Evolutionary conservation across 306 rosid species (phyloP).

Genomic region (Elaeagnus macrophylla): DNA sequence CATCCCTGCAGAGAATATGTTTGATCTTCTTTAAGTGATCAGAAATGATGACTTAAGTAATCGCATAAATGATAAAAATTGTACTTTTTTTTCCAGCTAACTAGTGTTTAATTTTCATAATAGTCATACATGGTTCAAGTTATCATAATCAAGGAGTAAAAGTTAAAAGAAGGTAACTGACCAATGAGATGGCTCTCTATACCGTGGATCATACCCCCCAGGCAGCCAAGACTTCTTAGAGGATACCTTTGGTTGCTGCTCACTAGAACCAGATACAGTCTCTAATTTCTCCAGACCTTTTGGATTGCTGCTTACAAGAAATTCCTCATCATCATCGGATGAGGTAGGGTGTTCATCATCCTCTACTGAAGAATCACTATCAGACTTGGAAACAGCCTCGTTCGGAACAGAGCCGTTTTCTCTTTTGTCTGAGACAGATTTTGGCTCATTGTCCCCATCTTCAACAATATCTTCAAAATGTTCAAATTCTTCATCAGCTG

Average conservation of each 20-base stretch:
- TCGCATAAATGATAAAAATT: too few species aligned
- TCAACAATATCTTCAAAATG: constrained; percentile 81
- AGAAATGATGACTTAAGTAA: too few species aligned
- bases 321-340: constrained; percentile 55
- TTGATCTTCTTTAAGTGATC: too few species aligned
- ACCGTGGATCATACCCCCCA: constrained; percentile 81
- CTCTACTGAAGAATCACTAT: constrained; percentile 48
- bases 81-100: too few species aligned
- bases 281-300: constrained; percentile 18
- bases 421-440: constrained; percentile 25
- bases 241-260: constrained; percentile 26
- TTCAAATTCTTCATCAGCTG: constrained; percentile 75
- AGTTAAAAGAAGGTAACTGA: constrained; percentile 20
- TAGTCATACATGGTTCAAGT: too few species aligned
- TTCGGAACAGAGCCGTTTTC: constrained; percentile 18
- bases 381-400: constrained; percentile 30
- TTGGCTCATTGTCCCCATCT: constrained; percentile 42
- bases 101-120: too few species aligned
- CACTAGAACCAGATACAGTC: constrained; percentile 21
- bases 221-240: constrained; percentile 43
- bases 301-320: constrained; percentile 33
- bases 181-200: constrained; percentile 84
- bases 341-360: constrained; percentile 45
- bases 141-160: background rate
- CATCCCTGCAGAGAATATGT: too few species aligned